These are phyloP conservation scores for Lactuca saligna DNA, from an alignment of 129 eudicot species.

Conservation along the genomic window DNA sequence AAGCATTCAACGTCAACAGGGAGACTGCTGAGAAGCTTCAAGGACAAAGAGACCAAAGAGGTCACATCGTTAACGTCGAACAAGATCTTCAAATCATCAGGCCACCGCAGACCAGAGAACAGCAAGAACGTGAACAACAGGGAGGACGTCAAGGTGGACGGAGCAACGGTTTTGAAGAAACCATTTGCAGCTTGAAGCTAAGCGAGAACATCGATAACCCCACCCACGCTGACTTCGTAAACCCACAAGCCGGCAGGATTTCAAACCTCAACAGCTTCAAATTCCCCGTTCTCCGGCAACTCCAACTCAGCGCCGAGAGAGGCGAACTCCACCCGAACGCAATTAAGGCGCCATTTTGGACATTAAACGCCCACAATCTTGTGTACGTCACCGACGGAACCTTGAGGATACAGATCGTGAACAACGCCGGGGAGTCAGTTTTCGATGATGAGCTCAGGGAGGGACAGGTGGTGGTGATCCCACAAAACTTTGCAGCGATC, in stretches of 20 bases:
- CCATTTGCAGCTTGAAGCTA: constrained; percentile 52
- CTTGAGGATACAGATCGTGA: constrained; percentile 56
- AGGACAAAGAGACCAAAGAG: constrained; percentile 56
- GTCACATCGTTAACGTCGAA: constrained; percentile 45
- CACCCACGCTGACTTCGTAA: constrained; percentile 41
- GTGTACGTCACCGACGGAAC: constrained; percentile 51
- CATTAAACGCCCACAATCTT: constrained; percentile 53
- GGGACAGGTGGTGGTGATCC: constrained; percentile 68
- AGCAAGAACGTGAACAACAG: constrained; percentile 9
- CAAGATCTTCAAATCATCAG: constrained; percentile 45
- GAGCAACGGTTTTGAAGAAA: constrained; percentile 58
- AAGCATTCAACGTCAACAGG: constrained; percentile 49
- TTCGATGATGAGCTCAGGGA: constrained; percentile 44
- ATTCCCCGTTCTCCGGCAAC: constrained; percentile 51
- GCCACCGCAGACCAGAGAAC: constrained; percentile 34
- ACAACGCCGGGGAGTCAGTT: constrained; percentile 55
- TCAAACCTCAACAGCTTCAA: constrained; percentile 47
- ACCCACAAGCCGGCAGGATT: constrained; percentile 46
- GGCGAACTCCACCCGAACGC: constrained; percentile 62
- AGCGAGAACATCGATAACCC: constrained; percentile 43
- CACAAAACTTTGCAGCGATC: constrained; percentile 59
- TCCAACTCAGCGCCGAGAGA: constrained; percentile 57
- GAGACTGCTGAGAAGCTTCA: constrained; percentile 58
- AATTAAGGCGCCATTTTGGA: constrained; percentile 62
- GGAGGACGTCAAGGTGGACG: background rate